A percentile compares a stretch with the other conserved stretches of the same genome.
Evolutionary conservation across 306 rosid genomes (phyloP).

Genomic region (Cercis canadensis): DNA sequence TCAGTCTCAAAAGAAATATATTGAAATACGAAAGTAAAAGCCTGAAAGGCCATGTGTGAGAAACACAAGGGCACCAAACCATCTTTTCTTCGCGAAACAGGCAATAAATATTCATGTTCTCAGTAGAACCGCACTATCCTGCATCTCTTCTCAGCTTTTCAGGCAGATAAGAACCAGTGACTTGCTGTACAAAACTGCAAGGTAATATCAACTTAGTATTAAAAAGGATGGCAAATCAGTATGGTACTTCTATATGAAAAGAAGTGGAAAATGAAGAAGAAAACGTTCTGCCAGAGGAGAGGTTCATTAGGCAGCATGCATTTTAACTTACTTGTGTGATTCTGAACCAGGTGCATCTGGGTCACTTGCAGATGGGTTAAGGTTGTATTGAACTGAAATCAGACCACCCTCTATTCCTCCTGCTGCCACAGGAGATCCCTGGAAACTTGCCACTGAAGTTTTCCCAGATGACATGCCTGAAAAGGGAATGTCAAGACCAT

Average conservation of each 20-base stretch:
- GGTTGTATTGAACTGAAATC: constrained; percentile 57
- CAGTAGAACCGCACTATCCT: constrained; percentile 31
- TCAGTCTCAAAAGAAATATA: constrained; percentile 39
- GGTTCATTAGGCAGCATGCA: constrained; percentile 22
- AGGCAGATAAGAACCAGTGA: constrained; percentile 53
- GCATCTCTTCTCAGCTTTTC: constrained; percentile 48
- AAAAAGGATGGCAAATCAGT: constrained; percentile 18
- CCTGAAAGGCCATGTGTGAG: constrained; percentile 30
- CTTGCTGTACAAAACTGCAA: constrained; percentile 69
- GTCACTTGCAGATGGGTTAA: constrained; percentile 56
- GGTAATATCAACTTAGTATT: constrained; percentile 26
- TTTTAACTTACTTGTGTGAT: constrained; percentile 65
- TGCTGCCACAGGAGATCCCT: constrained; percentile 63
- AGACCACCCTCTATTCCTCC: constrained; percentile 48
- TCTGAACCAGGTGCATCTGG: constrained; percentile 54
- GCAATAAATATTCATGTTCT: constrained; percentile 23
- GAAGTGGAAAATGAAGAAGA: constrained; percentile 1
- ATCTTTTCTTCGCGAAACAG: constrained; percentile 32
- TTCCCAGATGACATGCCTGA: constrained; percentile 73
- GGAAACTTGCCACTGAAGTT: constrained; percentile 49
- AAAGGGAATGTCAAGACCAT: constrained; percentile 25
- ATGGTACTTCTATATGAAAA: background rate
- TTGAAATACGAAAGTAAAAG: constrained; percentile 28
- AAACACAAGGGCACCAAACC: constrained; percentile 41
- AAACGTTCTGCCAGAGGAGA: constrained; percentile 2